Evolutionary conservation across 768 basidiomycete genomes (phyloP).

Genomic region (Lenzites betulinus): DNA sequence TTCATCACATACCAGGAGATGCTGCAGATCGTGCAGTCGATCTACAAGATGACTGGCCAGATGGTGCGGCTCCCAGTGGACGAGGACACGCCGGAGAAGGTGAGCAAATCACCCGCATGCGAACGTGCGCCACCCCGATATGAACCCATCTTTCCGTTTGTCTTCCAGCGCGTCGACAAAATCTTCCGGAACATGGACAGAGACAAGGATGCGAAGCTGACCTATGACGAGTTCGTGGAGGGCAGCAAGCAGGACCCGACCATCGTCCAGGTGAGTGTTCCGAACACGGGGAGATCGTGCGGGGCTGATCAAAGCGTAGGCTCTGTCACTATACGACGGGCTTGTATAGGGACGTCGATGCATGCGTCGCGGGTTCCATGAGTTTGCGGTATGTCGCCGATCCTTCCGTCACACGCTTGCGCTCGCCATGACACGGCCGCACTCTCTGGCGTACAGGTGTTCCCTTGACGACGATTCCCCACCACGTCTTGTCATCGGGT

Average conservation of each 20-base stretch:
- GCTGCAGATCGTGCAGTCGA: conserved; percentile 96
- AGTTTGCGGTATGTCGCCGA: conserved; percentile 9
- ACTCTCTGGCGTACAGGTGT: background rate
- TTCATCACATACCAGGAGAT: conserved; percentile 99
- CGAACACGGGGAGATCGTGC: conserved; percentile 2
- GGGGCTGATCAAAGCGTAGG: conserved; percentile 47
- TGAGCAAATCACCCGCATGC: conserved; percentile 28
- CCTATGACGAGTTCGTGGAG: conserved; percentile 97
- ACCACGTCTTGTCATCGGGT: conserved; percentile 4
- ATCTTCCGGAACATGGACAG: conserved; percentile 98
- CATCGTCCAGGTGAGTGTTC: conserved; percentile 82
- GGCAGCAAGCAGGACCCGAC: conserved; percentile 99
- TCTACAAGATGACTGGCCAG: conserved; percentile 99
- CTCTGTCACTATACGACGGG: conserved; percentile 93
- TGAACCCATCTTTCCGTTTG: background rate
- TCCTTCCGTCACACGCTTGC: background rate
- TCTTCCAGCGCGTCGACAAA: conserved; percentile 88
- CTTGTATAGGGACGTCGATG: conserved; percentile 57
- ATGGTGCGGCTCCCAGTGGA: conserved; percentile 99
- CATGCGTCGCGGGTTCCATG: conserved; percentile 13
- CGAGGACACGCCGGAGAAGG: conserved; percentile 99
- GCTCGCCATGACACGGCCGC: background rate
- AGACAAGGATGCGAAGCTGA: conserved; percentile 90
- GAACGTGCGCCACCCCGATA: background rate
- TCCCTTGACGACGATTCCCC: background rate